These are phyloP conservation scores for Cydonia oblonga DNA, from an alignment of 331 rosid genomes.

Conservation along the genomic window DNA sequence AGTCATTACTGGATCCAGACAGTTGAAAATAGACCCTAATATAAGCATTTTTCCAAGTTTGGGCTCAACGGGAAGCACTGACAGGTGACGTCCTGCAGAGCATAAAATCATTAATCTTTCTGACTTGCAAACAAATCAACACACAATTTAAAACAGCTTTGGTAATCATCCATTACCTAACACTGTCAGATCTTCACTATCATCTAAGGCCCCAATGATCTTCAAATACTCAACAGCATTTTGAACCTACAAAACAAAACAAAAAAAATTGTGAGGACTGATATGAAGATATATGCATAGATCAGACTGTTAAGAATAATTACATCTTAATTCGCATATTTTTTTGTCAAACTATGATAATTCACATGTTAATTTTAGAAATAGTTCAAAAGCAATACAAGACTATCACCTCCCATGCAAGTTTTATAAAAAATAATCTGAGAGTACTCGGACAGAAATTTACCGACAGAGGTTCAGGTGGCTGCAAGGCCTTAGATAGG, in stretches of 20 bases:
- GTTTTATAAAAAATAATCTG: background rate
- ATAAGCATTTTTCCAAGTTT: constrained; percentile 48
- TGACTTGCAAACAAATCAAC: background rate
- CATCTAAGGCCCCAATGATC: constrained; percentile 43
- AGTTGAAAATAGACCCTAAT: constrained; percentile 41
- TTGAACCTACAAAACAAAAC: constrained; percentile 22
- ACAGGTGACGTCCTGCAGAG: constrained; percentile 29
- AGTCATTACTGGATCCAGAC: constrained; percentile 42
- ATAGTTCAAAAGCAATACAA: background rate
- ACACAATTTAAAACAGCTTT: background rate
- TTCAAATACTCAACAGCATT: constrained; percentile 34
- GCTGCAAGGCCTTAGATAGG: constrained; percentile 39
- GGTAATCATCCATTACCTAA: constrained; percentile 15
- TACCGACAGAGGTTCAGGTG: constrained; percentile 41
- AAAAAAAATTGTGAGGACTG: background rate
- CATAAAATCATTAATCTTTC: background rate
- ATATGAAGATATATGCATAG: background rate
- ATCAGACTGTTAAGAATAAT: background rate
- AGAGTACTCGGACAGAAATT: background rate
- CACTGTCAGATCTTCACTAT: constrained; percentile 33
- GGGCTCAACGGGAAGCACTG: constrained; percentile 48
- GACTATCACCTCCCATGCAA: background rate
- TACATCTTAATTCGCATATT: background rate
- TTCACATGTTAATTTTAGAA: background rate
- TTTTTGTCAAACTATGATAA: background rate